phyloP scores from a whole-genome alignment of 2,329 filamentous ascomycete species.

The Neospermospora avenae region DNA sequence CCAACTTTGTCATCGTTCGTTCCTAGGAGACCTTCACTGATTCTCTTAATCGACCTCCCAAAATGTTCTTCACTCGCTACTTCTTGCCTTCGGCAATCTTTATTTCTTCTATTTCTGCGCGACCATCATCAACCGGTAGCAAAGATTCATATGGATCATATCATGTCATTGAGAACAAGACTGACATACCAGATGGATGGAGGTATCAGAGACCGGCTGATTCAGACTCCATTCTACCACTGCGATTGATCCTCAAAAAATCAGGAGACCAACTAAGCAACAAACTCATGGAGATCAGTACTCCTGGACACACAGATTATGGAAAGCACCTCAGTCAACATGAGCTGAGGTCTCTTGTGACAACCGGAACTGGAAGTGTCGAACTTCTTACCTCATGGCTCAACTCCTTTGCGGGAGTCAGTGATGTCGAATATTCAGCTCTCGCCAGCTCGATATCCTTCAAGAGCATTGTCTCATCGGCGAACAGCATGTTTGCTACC shows the following conservation, averaged over 20 bases:
- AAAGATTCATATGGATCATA: slow-evolving; percentile 6
- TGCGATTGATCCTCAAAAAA: slow-evolving; percentile 10
- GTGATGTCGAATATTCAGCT: neutral
- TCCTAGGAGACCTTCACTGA: too few relatives aligned
- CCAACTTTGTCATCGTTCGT: neutral
- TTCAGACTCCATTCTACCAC: neutral
- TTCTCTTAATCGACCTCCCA: neutral
- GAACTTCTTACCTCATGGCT: slow-evolving; percentile 43
- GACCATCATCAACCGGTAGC: neutral
- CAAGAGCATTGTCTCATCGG: slow-evolving; percentile 25
- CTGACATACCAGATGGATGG: slow-evolving; percentile 4
- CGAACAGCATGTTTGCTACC: slow-evolving; percentile 26
- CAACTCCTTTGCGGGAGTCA: slow-evolving; percentile 20
- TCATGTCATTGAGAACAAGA: neutral
- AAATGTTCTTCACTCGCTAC: neutral
- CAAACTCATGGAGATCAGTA: slow-evolving; percentile 23
- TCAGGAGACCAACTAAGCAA: neutral
- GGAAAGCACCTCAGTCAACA: slow-evolving; percentile 45
- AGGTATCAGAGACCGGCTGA: slow-evolving; percentile 1
- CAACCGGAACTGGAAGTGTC: slow-evolving; percentile 37
- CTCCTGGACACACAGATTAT: slow-evolving; percentile 45
- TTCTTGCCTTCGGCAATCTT: neutral
- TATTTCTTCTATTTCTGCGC: neutral
- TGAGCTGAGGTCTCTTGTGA: slow-evolving; percentile 42
- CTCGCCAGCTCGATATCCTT: slow-evolving; percentile 19